A percentile compares a stretch with the other conserved stretches of the same genome.
Conservation (phyloP, 169 alveolate genomes). For the Eimeria praecox region DNA sequence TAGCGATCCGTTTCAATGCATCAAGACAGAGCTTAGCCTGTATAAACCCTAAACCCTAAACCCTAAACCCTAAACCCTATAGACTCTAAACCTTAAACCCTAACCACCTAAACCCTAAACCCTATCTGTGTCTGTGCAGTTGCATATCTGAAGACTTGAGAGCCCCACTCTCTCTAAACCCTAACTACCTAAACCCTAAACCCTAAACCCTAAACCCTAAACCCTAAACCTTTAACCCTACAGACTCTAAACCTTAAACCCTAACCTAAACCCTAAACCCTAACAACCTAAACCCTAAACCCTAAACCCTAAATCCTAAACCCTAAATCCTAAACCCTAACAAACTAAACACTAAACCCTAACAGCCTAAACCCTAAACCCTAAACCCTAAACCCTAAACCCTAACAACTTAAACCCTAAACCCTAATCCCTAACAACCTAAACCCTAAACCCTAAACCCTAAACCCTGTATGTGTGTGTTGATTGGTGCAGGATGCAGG, state of each 20-base stretch:
- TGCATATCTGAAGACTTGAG: too few relatives aligned
- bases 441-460: neutral
- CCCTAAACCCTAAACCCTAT: slow-evolving; percentile 5
- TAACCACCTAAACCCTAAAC: neutral
- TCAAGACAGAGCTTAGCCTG: slow-evolving; percentile 62
- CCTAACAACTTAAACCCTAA: too few relatives aligned
- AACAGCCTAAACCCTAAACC: neutral
- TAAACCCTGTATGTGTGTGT: neutral
- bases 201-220: slow-evolving; percentile 4
- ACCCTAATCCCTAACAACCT: neutral
- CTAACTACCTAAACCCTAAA: neutral
- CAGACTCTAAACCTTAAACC: neutral
- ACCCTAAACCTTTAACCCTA: slow-evolving; percentile 9
- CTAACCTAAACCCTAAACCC: neutral
- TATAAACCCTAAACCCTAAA: slow-evolving; percentile 15
- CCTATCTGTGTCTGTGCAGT: too few relatives aligned
- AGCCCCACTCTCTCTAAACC: too few relatives aligned
- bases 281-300: slow-evolving; percentile 30
- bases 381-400: slow-evolving; percentile 19
- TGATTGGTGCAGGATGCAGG: slow-evolving; percentile 37
- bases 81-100: neutral
- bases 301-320: too few relatives aligned
- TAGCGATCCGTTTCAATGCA: slow-evolving; percentile 33
- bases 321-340: neutral
- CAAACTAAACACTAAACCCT: neutral